These are phyloP conservation scores for Quaeritorhiza haematococci DNA, from an alignment of 371 early-diverging fungal genomes.

Conservation along the genomic window DNA sequence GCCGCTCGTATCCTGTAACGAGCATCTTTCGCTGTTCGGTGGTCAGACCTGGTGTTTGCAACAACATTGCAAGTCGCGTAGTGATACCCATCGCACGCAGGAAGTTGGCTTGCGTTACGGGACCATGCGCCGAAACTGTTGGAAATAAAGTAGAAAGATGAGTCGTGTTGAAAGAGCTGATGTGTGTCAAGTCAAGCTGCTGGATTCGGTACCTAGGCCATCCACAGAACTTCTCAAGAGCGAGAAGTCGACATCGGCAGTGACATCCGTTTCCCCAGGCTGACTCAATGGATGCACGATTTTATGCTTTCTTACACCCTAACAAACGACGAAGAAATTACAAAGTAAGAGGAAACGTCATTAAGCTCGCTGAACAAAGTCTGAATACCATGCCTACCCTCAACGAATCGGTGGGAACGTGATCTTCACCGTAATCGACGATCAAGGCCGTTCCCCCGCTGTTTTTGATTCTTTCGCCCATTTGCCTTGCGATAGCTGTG, in stretches of 20 bases:
- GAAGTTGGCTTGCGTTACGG: conserved; percentile 78
- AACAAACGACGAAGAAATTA: background rate
- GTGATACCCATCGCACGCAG: conserved; percentile 81
- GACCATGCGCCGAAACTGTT: conserved; percentile 62
- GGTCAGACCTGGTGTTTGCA: conserved; percentile 10
- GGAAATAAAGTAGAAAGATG: background rate
- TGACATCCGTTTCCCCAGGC: conserved; percentile 87
- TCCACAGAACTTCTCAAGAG: conserved; percentile 59
- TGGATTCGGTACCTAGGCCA: conserved; percentile 34
- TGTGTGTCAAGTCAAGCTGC: background rate
- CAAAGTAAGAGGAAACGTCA: background rate
- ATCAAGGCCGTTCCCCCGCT: conserved; percentile 72
- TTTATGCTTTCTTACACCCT: conserved; percentile 83
- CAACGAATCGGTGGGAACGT: conserved; percentile 69
- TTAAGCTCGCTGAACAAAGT: background rate
- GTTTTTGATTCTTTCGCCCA: conserved; percentile 53
- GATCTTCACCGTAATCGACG: conserved; percentile 88
- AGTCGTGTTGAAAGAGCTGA: background rate
- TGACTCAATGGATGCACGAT: conserved; percentile 68
- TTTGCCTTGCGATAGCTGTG: conserved; percentile 50
- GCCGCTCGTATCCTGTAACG: conserved; percentile 58
- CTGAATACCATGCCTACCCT: conserved; percentile 51
- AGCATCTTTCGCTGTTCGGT: conserved; percentile 50
- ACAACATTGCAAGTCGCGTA: conserved; percentile 63
- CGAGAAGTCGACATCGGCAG: conserved; percentile 89